These are phyloP conservation scores for Pigoraptor vietnamica DNA, from an alignment of 78 protist species.

Conservation along the genomic window DNA sequence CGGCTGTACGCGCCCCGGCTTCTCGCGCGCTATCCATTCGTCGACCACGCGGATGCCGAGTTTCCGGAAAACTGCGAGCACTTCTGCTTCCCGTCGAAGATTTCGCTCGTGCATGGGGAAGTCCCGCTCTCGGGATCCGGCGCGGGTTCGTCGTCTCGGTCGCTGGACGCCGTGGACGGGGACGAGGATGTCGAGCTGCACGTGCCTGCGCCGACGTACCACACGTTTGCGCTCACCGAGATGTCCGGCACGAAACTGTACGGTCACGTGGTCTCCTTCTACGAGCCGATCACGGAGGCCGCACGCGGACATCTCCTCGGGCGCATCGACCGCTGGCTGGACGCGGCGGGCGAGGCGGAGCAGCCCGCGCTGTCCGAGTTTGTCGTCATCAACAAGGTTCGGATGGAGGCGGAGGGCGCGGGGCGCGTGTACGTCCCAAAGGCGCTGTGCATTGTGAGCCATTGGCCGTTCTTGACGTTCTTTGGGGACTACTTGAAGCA, in stretches of 20 bases:
- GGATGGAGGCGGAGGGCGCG: background rate
- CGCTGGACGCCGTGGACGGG: background rate
- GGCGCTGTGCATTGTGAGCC: background rate
- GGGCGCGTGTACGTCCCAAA: background rate
- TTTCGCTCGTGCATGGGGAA: background rate
- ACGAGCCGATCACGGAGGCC: background rate
- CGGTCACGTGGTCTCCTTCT: slow-evolving; percentile 3
- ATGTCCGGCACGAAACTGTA: background rate
- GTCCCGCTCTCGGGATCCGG: background rate
- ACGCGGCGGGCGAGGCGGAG: background rate
- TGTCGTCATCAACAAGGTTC: background rate
- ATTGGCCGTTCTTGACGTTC: background rate
- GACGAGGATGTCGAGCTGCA: background rate
- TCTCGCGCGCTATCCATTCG: background rate
- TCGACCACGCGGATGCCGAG: background rate
- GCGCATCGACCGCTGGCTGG: background rate
- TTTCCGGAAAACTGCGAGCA: background rate
- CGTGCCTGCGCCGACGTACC: background rate
- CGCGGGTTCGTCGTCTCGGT: background rate
- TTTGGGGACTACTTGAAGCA: background rate
- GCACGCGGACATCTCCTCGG: background rate
- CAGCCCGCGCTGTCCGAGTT: background rate
- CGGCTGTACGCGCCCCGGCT: background rate
- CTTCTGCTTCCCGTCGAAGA: background rate
- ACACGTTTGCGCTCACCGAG: slow-evolving; percentile 22